A percentile compares a stretch with the other conserved stretches of the same genome.
Conservation (phyloP, 2,329 filamentous ascomycete genomes). For the Aciculosporium take region DNA sequence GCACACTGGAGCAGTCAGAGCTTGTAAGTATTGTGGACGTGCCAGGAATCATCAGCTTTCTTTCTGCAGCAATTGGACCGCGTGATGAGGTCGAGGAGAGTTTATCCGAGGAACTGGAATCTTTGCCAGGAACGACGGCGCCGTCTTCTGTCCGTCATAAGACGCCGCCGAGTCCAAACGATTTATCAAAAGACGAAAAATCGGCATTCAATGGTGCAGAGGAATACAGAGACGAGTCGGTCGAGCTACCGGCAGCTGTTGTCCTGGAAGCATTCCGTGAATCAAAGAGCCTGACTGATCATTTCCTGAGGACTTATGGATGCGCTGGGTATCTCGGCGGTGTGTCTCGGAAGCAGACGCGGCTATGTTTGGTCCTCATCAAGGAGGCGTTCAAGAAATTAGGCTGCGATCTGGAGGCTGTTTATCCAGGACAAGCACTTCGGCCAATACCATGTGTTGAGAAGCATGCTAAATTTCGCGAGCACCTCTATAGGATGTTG, state of each 20-base stretch:
- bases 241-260: not conserved
- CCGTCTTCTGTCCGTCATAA: not conserved
- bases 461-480: not conserved
- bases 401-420: not conserved
- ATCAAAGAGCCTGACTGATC: not conserved
- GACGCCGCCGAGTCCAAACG: not conserved
- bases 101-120: not conserved
- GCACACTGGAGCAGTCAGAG: conserved; percentile 7
- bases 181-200: not conserved
- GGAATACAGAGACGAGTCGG: no score
- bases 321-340: not conserved
- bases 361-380: conserved; percentile 1
- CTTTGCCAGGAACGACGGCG: not conserved
- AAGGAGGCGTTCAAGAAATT: not conserved
- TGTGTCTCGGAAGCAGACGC: not conserved
- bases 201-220: not conserved
- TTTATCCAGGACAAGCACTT: not conserved
- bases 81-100: not conserved
- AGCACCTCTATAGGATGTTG: not conserved
- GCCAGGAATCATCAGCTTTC: conserved; percentile 1
- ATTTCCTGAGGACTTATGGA: not conserved
- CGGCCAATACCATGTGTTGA: not conserved
- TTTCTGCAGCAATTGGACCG: not conserved
- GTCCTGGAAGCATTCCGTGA: conserved; percentile 1
- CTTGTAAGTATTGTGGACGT: conserved; percentile 4